A percentile compares a stretch with the other conserved stretches of the same genome.
phyloP scores from a whole-genome alignment of 179 eudicot species.

The Beta macrorhiza region DNA sequence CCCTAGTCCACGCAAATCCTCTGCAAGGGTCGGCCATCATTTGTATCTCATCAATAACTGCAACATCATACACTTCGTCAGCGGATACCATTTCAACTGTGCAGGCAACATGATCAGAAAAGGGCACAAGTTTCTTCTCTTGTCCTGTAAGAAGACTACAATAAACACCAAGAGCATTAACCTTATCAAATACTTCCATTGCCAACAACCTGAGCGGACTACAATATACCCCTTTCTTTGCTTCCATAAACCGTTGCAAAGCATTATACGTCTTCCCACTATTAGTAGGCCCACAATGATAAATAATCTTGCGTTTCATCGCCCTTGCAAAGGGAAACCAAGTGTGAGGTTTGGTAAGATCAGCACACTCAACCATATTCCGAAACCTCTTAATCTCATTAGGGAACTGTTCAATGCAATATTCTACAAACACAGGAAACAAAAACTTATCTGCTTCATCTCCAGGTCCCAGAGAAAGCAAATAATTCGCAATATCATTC shows the following conservation, averaged over 20 bases:
- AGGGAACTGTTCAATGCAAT: constrained; percentile 62
- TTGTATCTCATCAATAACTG: constrained; percentile 87
- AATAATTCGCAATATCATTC: constrained; percentile 45
- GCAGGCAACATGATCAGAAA: constrained; percentile 74
- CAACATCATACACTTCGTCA: constrained; percentile 73
- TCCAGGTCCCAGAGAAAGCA: constrained; percentile 60
- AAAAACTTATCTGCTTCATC: constrained; percentile 59
- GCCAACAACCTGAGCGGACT: constrained; percentile 91
- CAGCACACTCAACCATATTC: constrained; percentile 66
- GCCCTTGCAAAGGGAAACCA: constrained; percentile 96
- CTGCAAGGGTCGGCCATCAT: constrained; percentile 76
- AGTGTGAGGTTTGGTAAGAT: constrained; percentile 82
- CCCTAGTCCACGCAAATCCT: constrained; percentile 93
- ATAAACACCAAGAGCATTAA: constrained; percentile 69
- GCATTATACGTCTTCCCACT: constrained; percentile 94
- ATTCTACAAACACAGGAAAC: constrained; percentile 80
- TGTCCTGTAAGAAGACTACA: constrained; percentile 89
- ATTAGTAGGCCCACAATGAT: constrained; percentile 94
- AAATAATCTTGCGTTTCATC: constrained; percentile 75
- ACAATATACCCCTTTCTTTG: constrained; percentile 76
- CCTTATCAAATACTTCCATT: constrained; percentile 89
- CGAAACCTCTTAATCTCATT: constrained; percentile 66
- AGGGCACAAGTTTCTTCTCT: constrained; percentile 76
- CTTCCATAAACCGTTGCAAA: constrained; percentile 77
- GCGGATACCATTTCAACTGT: constrained; percentile 90